Conservation (phyloP, 306 rosid species). For the Fragaria iinumae region DNA sequence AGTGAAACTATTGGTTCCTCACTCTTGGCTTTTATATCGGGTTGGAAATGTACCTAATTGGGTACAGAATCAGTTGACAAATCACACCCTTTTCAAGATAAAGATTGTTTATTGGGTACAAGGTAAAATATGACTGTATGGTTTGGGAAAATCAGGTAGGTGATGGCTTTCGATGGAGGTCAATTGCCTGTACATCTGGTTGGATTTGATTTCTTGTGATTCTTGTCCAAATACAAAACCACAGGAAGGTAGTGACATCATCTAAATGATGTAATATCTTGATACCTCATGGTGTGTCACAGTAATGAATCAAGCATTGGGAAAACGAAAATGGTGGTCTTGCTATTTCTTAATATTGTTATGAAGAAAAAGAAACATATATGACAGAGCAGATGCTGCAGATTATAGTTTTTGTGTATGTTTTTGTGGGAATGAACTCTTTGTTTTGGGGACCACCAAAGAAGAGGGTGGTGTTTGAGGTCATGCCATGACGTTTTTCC, state of each 20-base stretch:
- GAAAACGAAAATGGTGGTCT: not conserved
- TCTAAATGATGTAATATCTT: not conserved
- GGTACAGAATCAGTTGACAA: not conserved
- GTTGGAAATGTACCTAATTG: not conserved
- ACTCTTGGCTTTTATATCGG: slow-evolving; percentile 24
- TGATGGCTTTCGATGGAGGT: slow-evolving; percentile 13
- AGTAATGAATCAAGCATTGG: not conserved
- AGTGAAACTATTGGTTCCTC: not conserved
- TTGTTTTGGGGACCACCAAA: not conserved
- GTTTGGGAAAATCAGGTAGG: not conserved
- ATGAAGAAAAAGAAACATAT: not conserved
- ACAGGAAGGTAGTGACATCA: slow-evolving; percentile 3
- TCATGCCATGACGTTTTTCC: not conserved
- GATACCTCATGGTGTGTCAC: not conserved
- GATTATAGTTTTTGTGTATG: not conserved
- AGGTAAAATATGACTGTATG: not conserved
- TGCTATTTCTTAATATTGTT: not conserved
- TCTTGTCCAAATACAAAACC: not conserved
- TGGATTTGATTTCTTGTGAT: not conserved
- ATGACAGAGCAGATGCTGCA: slow-evolving; percentile 5
- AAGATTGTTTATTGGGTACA: not conserved
- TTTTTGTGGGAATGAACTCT: not conserved
- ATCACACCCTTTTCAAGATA: not conserved
- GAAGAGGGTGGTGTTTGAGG: slow-evolving; percentile 9
- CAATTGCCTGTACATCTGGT: not conserved